Evolutionary conservation across 495 filamentous ascomycete species (phyloP).

Genomic region (Hamigera avellanea): DNA sequence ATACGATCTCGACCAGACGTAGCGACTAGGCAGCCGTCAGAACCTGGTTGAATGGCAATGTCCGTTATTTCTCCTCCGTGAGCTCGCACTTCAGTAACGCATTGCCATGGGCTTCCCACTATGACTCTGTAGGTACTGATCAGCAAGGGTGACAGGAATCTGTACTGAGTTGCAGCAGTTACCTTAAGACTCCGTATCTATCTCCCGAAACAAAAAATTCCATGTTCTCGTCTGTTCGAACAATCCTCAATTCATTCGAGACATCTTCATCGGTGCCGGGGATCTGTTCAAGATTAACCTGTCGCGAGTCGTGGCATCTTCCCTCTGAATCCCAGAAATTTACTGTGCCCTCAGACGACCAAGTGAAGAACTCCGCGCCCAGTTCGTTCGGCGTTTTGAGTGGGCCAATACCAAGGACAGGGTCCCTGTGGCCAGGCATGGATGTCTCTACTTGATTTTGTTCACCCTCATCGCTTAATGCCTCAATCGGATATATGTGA

Average conservation of each 20-base stretch:
- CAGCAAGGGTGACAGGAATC: slow-evolving; percentile 2
- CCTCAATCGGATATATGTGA: slow-evolving; percentile 41
- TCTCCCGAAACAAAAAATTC: slow-evolving; percentile 70
- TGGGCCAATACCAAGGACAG: slow-evolving; percentile 62
- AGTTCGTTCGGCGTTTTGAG: slow-evolving; percentile 43
- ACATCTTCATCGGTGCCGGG: slow-evolving; percentile 43
- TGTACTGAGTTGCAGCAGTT: slow-evolving; percentile 8
- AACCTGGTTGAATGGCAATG: slow-evolving; percentile 45
- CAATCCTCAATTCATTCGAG: slow-evolving; percentile 65
- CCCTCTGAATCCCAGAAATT: slow-evolving; percentile 74
- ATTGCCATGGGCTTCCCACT: slow-evolving; percentile 34
- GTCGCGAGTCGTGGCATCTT: slow-evolving; percentile 46
- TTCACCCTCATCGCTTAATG: slow-evolving; percentile 19
- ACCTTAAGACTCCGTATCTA: slow-evolving; percentile 71
- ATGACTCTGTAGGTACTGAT: slow-evolving; percentile 24
- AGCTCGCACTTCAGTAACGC: slow-evolving; percentile 59
- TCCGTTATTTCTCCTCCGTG: slow-evolving; percentile 80
- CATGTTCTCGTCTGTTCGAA: slow-evolving; percentile 47
- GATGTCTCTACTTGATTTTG: slow-evolving; percentile 19
- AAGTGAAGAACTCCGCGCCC: slow-evolving; percentile 71
- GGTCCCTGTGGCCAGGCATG: slow-evolving; percentile 61
- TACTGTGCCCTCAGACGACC: slow-evolving; percentile 66
- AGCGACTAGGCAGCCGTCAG: slow-evolving; percentile 46
- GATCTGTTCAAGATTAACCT: slow-evolving; percentile 57
- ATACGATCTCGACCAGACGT: slow-evolving; percentile 81